Evolutionary conservation across 2,329 filamentous ascomycete genomes (phyloP).

Genomic region (Xylaria sp.): DNA sequence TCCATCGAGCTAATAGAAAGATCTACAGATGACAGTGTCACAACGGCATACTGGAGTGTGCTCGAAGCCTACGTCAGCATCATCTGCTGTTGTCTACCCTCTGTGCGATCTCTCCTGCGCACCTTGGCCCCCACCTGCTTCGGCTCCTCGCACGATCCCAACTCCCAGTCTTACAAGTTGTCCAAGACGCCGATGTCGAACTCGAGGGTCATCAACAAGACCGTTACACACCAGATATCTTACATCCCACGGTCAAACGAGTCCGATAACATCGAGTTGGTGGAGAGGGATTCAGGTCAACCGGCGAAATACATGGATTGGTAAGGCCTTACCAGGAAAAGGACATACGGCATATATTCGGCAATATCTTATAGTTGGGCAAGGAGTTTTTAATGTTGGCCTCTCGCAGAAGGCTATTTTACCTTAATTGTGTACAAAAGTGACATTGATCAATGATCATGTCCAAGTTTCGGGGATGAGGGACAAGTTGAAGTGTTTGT

Average conservation of each 20-base stretch:
- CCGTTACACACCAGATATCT: constrained; percentile 25
- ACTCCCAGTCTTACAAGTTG: constrained; percentile 23
- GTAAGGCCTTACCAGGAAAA: constrained; percentile 14
- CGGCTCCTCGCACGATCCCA: constrained; percentile 27
- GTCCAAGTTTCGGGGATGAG: too few species aligned
- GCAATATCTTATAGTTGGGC: not conserved
- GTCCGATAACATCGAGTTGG: constrained; percentile 27
- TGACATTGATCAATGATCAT: too few species aligned
- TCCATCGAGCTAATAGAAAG: constrained; percentile 16
- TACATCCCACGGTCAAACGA: constrained; percentile 21
- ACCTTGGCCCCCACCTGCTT: constrained; percentile 21
- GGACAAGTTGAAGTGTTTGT: too few species aligned
- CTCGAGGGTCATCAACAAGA: constrained; percentile 26
- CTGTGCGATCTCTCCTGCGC: constrained; percentile 26
- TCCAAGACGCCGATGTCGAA: constrained; percentile 23
- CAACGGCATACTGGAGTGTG: constrained; percentile 33
- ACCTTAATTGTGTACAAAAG: too few species aligned
- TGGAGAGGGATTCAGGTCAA: constrained; percentile 19
- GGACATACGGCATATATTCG: not conserved
- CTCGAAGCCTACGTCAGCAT: constrained; percentile 33
- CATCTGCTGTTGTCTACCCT: constrained; percentile 32
- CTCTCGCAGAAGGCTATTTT: not conserved
- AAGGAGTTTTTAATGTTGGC: not conserved
- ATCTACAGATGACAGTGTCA: constrained; percentile 26
- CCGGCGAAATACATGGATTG: constrained; percentile 23